Evolutionary conservation across 1,284 basidiomycete genomes (phyloP).

Genomic region (Boletus sp.): DNA sequence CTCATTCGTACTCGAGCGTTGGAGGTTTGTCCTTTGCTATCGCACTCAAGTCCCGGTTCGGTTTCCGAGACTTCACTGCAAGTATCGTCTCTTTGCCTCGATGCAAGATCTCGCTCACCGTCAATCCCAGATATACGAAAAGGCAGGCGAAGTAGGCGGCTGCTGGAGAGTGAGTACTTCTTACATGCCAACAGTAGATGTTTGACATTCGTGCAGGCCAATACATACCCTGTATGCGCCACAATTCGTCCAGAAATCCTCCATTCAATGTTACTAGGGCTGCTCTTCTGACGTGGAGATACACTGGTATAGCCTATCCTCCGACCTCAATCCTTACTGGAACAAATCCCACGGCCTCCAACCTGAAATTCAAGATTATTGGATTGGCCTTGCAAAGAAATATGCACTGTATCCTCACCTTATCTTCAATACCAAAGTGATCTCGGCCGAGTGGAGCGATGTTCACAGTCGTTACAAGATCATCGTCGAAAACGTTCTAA

Average conservation of each 20-base stretch:
- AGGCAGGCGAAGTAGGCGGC: slow-evolving; percentile 25
- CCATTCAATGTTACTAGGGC: slow-evolving; percentile 16
- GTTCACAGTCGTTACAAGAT: slow-evolving; percentile 13
- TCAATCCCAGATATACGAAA: slow-evolving; percentile 25
- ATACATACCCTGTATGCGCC: slow-evolving; percentile 27
- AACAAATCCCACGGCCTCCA: slow-evolving; percentile 30
- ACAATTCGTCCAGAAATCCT: not conserved
- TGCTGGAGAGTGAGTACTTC: slow-evolving; percentile 25
- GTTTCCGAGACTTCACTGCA: slow-evolving; percentile 25
- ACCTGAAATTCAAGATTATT: slow-evolving; percentile 33
- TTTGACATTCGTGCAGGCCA: slow-evolving; percentile 22
- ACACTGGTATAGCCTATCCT: slow-evolving; percentile 36
- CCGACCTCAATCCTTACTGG: slow-evolving; percentile 35
- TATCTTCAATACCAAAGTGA: slow-evolving; percentile 29
- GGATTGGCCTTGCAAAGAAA: slow-evolving; percentile 26
- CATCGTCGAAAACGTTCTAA: slow-evolving; percentile 15
- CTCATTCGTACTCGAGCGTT: slow-evolving; percentile 14
- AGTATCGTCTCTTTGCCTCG: not conserved
- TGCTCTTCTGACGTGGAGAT: slow-evolving; percentile 32
- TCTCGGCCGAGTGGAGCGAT: slow-evolving; percentile 27
- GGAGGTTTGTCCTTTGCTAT: slow-evolving; percentile 29
- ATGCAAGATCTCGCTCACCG: not conserved
- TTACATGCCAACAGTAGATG: not conserved
- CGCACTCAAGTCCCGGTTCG: slow-evolving; percentile 17
- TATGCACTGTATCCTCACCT: slow-evolving; percentile 22